Percentiles rank a stretch among this genome's conserved stretches.
Evolutionary conservation across 179 eudicot species (phyloP).

Genomic region (Silene vulgaris): DNA sequence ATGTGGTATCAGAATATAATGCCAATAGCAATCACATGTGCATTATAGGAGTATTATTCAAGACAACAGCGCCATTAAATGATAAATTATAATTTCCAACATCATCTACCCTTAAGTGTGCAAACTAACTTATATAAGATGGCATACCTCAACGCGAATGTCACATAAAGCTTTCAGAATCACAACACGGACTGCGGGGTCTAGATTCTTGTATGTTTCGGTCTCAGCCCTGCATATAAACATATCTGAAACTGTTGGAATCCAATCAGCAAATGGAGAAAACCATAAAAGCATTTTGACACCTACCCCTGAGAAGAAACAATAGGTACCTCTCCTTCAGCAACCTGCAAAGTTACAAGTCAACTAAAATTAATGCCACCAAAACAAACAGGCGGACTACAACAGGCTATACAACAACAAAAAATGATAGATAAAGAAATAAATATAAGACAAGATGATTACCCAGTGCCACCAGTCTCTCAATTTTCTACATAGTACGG

Average conservation of each 20-base stretch:
- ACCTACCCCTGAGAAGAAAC: conserved; percentile 88
- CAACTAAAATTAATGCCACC: conserved; percentile 16
- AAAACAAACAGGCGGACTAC: conserved; percentile 12
- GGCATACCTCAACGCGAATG: conserved; percentile 91
- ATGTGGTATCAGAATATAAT: not conserved
- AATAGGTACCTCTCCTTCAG: conserved; percentile 92
- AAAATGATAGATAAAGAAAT: not conserved
- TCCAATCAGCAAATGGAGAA: conserved; percentile 10
- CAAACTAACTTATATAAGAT: conserved; percentile 5
- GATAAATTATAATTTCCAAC: not conserved
- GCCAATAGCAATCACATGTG: not conserved
- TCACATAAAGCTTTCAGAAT: conserved; percentile 92
- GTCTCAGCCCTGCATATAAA: conserved; percentile 60
- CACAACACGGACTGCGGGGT: conserved; percentile 74
- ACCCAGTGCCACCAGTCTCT: conserved; percentile 99
- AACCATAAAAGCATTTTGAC: conserved; percentile 14
- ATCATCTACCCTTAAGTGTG: not conserved
- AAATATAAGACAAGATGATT: conserved; percentile 22
- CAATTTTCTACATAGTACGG: conserved; percentile 86
- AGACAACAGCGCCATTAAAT: not conserved
- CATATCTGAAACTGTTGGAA: conserved; percentile 18
- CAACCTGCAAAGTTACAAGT: conserved; percentile 54
- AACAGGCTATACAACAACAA: not conserved
- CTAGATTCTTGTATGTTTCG: conserved; percentile 71
- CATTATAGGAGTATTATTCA: not conserved